These are phyloP conservation scores for Neonectria faginata DNA, from an alignment of 2,329 filamentous ascomycete species.

Conservation along the genomic window DNA sequence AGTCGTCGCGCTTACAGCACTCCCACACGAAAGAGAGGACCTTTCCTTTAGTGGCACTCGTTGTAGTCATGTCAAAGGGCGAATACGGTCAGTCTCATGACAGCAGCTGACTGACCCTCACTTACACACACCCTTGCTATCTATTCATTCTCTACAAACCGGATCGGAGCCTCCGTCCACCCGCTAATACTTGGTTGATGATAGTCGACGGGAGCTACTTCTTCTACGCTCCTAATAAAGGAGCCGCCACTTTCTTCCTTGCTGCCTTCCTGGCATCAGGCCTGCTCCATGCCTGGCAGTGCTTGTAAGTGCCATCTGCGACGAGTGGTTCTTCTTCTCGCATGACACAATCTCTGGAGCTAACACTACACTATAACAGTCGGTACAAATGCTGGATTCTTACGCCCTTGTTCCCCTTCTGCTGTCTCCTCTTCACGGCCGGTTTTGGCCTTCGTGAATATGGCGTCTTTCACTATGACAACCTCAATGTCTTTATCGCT, in stretches of 20 bases:
- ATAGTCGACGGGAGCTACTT: conserved; percentile 58
- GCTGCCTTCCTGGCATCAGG: conserved; percentile 55
- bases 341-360: neutral
- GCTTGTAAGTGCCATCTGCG: conserved; percentile 54
- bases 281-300: conserved; percentile 56
- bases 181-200: neutral
- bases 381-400: conserved; percentile 68
- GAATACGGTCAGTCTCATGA: conserved; percentile 44
- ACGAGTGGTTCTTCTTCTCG: neutral
- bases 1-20: neutral
- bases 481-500: conserved; percentile 49
- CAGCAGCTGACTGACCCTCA: neutral
- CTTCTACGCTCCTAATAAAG: conserved; percentile 62
- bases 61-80: conserved; percentile 46
- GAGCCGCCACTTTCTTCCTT: conserved; percentile 61
- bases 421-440: conserved; percentile 63
- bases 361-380: conserved; percentile 47
- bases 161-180: neutral
- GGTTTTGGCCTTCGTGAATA: conserved; percentile 63
- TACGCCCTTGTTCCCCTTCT: conserved; percentile 66
- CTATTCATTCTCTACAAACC: neutral
- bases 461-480: conserved; percentile 48
- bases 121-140: neutral
- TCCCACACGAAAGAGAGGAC: neutral
- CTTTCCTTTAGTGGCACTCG: neutral